Evolutionary conservation across 768 basidiomycete species (phyloP).

Genomic region (Multifurca ochricompacta): DNA sequence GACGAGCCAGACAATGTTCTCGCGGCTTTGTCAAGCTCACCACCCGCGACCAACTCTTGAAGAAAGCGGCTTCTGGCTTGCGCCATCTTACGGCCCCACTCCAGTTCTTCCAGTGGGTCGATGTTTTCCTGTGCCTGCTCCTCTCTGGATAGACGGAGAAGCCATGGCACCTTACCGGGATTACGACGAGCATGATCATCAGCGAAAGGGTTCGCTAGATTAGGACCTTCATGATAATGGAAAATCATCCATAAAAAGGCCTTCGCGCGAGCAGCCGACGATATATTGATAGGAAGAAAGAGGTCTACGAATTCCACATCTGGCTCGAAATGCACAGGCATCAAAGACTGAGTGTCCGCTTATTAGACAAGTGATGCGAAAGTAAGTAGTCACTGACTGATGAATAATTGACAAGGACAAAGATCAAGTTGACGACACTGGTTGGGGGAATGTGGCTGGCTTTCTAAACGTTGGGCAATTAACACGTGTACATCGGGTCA

Average conservation of each 20-base stretch:
- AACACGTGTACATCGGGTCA: conserved; percentile 6
- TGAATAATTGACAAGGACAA: conserved; percentile 73
- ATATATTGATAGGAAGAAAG: conserved; percentile 68
- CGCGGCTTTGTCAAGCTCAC: conserved; percentile 32
- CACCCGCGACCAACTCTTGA: conserved; percentile 51
- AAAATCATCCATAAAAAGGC: conserved; percentile 82
- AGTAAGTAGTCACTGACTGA: conserved; percentile 40
- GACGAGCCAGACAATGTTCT: conserved; percentile 20
- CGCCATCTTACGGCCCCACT: conserved; percentile 74
- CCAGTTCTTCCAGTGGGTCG: conserved; percentile 68
- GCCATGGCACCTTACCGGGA: conserved; percentile 55
- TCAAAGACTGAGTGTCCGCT: conserved; percentile 27
- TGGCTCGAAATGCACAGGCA: conserved; percentile 63
- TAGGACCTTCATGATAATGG: conserved; percentile 67
- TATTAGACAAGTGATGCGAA: neutral
- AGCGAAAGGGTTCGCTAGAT: conserved; percentile 64
- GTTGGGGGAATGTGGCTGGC: conserved; percentile 66
- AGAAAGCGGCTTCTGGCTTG: conserved; percentile 62
- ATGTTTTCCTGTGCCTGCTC: conserved; percentile 64
- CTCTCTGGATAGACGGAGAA: conserved; percentile 46
- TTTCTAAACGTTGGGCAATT: conserved; percentile 33
- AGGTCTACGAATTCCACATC: conserved; percentile 73
- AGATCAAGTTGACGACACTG: conserved; percentile 79
- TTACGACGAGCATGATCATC: conserved; percentile 53
- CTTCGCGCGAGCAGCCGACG: conserved; percentile 63